Evolutionary conservation across 139 green algal species (phyloP).

Genomic region (Closterium sp.): DNA sequence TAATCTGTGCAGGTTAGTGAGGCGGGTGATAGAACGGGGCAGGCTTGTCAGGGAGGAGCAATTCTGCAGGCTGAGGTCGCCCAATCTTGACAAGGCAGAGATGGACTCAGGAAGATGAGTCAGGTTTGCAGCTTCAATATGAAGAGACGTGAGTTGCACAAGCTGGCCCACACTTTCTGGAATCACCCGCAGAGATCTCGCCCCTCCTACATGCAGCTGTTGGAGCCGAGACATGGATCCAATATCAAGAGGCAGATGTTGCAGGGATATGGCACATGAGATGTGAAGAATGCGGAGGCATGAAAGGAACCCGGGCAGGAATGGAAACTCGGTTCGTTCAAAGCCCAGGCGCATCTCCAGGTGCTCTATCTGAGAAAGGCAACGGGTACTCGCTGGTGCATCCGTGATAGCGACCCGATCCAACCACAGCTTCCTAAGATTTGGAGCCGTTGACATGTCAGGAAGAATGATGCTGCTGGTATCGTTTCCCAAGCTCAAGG

Average conservation of each 20-base stretch:
- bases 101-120: background rate
- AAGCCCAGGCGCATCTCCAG: background rate
- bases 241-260: background rate
- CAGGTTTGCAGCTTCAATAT: background rate
- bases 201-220: too few species aligned
- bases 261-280: background rate
- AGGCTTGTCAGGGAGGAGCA: background rate
- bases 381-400: background rate
- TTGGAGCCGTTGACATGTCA: background rate
- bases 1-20: background rate
- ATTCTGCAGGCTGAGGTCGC: background rate
- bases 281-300: background rate
- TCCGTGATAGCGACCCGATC: background rate
- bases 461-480: background rate
- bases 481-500: background rate
- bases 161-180: background rate
- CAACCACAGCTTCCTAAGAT: background rate
- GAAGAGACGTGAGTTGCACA: background rate
- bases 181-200: too few species aligned
- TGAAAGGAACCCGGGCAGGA: background rate
- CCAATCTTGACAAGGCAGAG: background rate
- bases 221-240: too few species aligned
- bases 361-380: background rate
- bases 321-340: background rate
- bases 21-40: background rate